Conservation (phyloP, 306 rosid genomes). For the Acacia confusa region DNA sequence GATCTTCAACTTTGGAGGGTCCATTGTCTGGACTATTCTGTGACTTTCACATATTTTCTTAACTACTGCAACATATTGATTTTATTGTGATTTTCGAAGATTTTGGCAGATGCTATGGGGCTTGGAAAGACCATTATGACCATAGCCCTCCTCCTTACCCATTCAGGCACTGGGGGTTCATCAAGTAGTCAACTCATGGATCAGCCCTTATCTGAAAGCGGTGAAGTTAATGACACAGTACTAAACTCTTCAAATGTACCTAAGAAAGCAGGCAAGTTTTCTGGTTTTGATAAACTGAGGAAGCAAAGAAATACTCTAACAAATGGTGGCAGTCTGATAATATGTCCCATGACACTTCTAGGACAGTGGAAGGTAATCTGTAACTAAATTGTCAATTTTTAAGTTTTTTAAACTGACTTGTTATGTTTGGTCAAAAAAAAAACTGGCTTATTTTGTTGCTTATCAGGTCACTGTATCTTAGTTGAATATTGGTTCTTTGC, state of each 20-base stretch:
- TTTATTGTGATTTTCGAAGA: constrained; percentile 55
- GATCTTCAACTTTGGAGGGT: not conserved
- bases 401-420: not conserved
- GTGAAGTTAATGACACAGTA: constrained; percentile 40
- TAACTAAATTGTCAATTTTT: constrained; percentile 6
- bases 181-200: constrained; percentile 44
- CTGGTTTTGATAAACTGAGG: constrained; percentile 69
- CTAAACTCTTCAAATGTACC: constrained; percentile 38
- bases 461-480: constrained; percentile 28
- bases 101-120: constrained; percentile 99
- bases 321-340: constrained; percentile 76
- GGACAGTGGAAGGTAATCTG: constrained; percentile 95
- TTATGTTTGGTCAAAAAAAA: too few relatives aligned
- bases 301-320: constrained; percentile 55
- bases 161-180: constrained; percentile 64
- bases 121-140: constrained; percentile 98
- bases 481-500: constrained; percentile 21
- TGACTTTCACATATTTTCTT: constrained; percentile 12
- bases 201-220: constrained; percentile 44
- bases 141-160: constrained; percentile 78
- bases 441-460: not conserved
- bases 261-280: constrained; percentile 51
- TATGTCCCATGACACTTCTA: constrained; percentile 92
- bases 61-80: constrained; percentile 32
- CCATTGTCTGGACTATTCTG: not conserved